phyloP scores from a whole-genome alignment of 495 filamentous ascomycete species.

The Neurospora sp. region DNA sequence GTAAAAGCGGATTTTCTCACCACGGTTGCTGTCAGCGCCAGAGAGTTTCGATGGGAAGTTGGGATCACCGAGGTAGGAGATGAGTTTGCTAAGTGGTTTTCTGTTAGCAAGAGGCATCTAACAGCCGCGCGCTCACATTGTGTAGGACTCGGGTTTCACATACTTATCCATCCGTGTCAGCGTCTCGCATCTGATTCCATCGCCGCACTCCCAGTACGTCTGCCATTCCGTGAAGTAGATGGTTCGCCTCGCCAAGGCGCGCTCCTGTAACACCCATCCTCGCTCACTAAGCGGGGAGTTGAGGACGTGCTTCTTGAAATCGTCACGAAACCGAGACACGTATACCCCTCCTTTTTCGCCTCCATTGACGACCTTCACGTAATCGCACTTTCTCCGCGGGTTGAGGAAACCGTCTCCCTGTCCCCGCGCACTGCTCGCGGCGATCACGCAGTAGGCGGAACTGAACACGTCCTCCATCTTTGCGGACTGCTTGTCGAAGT shows the following conservation, averaged over 20 bases:
- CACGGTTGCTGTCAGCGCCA: slow-evolving; percentile 1
- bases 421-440: too few species aligned
- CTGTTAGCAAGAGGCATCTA: too few species aligned
- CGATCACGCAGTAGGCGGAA: too few species aligned
- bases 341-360: slow-evolving; percentile 10
- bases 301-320: slow-evolving; percentile 25
- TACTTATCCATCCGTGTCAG: too few species aligned
- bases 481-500: too few species aligned
- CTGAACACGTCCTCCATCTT: too few species aligned
- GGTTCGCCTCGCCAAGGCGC: slow-evolving; percentile 27
- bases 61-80: slow-evolving; percentile 26
- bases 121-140: too few species aligned
- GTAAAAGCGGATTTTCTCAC: slow-evolving; percentile 17
- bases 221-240: slow-evolving; percentile 33
- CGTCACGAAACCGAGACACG: slow-evolving; percentile 19
- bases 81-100: slow-evolving; percentile 12
- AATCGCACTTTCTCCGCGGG: too few species aligned
- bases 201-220: slow-evolving; percentile 34
- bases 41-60: slow-evolving; percentile 22
- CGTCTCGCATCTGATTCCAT: slow-evolving; percentile 12
- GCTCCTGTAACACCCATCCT: slow-evolving; percentile 36
- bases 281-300: slow-evolving; percentile 22
- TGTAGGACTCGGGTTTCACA: too few species aligned
- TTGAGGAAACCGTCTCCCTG: too few species aligned
- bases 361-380: too few species aligned